Evolutionary conservation across 1,139 yeast genomes (phyloP), one percentile per base, ranked within the genome.

Genomic region (Pichia inconspicua): DNA sequence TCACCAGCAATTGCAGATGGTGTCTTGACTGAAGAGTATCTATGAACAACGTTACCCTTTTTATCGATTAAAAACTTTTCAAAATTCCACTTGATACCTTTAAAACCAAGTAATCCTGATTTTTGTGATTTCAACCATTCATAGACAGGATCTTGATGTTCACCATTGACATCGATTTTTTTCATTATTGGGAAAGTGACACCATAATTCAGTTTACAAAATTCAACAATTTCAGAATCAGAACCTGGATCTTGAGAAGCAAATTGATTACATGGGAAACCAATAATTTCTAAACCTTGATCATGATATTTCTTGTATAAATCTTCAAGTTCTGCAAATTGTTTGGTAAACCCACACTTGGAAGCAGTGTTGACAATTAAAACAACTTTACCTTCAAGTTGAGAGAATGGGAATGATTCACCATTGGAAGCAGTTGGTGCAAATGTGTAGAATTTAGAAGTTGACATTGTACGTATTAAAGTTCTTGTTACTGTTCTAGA

Each of bases 261-360:
- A 60, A 92, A 92, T 68, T 92, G 97, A 66, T 83, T 82, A 66
- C 89, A 82, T 58, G 98, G 98, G 80, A 92, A 92, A 3, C 96
- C 98, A 48, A 92, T 62, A 55, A 92, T 78, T 49, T 75, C 86
- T 38, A 92, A 74, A 28, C 90, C 95, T 63, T 84, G 65, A 57
- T 78, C 90, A 52, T 77, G 74, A 70, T 84, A 87, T 66, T 85
- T 82, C 61, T 85, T 74, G 75, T 90, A 82, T 54, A 92, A 71
- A 56, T 75, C 84, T 71, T 92, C 96, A 52, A 92, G 75, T 54
- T 83, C 97, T 60, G 74, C 71, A 70, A 90, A 94, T 63, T 94
- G 97, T 53, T 88, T 84, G 59, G 87, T 84, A 59, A 87, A 86
- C 51, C 92, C 87, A 71, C 87, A 90, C 65, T 90, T 87, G 56